phyloP scores from a whole-genome alignment of 1,139 yeast species.

The Blastobotrys indianensis region DNA sequence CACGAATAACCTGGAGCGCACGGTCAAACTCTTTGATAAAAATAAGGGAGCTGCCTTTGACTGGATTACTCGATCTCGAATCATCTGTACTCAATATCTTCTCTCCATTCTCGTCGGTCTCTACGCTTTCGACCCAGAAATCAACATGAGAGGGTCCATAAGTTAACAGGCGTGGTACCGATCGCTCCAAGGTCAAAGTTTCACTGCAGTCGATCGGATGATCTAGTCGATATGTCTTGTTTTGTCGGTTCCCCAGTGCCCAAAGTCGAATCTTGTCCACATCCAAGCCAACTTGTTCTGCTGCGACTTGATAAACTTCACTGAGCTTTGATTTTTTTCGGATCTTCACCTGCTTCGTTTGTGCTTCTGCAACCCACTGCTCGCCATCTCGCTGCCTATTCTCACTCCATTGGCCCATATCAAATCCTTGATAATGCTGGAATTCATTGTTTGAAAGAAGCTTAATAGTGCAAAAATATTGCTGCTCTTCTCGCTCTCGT shows the following conservation, averaged over 20 bases:
- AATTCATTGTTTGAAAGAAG: slow-evolving; percentile 51
- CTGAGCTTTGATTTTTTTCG: slow-evolving; percentile 52
- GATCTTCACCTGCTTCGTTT: slow-evolving; percentile 49
- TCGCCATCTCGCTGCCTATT: slow-evolving; percentile 9
- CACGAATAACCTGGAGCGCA: slow-evolving; percentile 47
- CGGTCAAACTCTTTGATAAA: slow-evolving; percentile 71
- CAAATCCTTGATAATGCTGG: slow-evolving; percentile 64
- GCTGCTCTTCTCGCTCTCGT: slow-evolving; percentile 71
- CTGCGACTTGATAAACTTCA: slow-evolving; percentile 48
- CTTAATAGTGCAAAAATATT: slow-evolving; percentile 58
- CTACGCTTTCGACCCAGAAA: slow-evolving; percentile 43
- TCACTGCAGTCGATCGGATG: slow-evolving; percentile 40
- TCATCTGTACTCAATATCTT: slow-evolving; percentile 1
- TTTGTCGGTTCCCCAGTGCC: slow-evolving; percentile 63
- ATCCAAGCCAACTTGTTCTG: slow-evolving; percentile 41
- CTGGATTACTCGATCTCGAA: slow-evolving; percentile 2
- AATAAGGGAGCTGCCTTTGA: slow-evolving; percentile 35
- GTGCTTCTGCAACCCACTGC: slow-evolving; percentile 34
- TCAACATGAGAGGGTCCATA: slow-evolving; percentile 33
- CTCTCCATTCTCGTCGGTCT: slow-evolving; percentile 9
- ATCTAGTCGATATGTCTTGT: slow-evolving; percentile 66
- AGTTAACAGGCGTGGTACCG: slow-evolving; percentile 32
- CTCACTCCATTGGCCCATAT: slow-evolving; percentile 44
- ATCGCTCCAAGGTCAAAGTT: slow-evolving; percentile 41
- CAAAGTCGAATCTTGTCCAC: slow-evolving; percentile 50